These are phyloP conservation scores for Spinacia oleracea DNA, from an alignment of 179 eudicot genomes.

Conservation along the genomic window DNA sequence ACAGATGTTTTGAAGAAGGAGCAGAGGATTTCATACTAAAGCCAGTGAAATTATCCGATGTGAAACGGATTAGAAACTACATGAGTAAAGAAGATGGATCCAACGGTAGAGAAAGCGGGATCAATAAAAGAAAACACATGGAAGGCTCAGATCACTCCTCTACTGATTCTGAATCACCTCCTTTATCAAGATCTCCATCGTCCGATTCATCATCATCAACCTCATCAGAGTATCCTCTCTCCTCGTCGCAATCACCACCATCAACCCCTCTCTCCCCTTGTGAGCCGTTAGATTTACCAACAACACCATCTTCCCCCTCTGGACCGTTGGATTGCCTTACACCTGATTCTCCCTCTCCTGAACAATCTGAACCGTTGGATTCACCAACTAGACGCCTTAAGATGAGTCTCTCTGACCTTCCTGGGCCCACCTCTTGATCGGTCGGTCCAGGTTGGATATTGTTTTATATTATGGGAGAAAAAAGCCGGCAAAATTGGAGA, in stretches of 20 bases:
- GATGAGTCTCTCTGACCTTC: slow-evolving; percentile 17
- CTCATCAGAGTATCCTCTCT: neutral
- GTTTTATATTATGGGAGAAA: neutral
- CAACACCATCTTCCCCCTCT: slow-evolving; percentile 28
- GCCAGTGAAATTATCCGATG: slow-evolving; percentile 78
- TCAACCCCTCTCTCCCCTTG: slow-evolving; percentile 21
- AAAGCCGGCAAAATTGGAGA: slow-evolving; percentile 23
- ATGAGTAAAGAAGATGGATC: slow-evolving; percentile 58
- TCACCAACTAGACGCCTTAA: slow-evolving; percentile 27
- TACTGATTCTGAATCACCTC: slow-evolving; percentile 28
- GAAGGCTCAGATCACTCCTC: slow-evolving; percentile 49
- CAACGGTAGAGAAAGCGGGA: slow-evolving; percentile 20
- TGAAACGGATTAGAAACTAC: slow-evolving; percentile 61
- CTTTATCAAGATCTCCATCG: slow-evolving; percentile 28
- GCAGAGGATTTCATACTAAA: slow-evolving; percentile 87
- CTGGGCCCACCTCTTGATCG: slow-evolving; percentile 19
- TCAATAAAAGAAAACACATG: slow-evolving; percentile 61
- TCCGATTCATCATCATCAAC: slow-evolving; percentile 37
- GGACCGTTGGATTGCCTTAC: slow-evolving; percentile 29
- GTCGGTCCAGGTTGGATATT: slow-evolving; percentile 5
- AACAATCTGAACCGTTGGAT: slow-evolving; percentile 25
- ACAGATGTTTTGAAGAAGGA: slow-evolving; percentile 91
- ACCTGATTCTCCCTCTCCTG: slow-evolving; percentile 19
- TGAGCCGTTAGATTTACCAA: slow-evolving; percentile 34
- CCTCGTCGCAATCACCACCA: slow-evolving; percentile 21